Base-by-base conservation (phyloP, 179 eudicot genomes). In the Amaranthus tricolor region DNA sequence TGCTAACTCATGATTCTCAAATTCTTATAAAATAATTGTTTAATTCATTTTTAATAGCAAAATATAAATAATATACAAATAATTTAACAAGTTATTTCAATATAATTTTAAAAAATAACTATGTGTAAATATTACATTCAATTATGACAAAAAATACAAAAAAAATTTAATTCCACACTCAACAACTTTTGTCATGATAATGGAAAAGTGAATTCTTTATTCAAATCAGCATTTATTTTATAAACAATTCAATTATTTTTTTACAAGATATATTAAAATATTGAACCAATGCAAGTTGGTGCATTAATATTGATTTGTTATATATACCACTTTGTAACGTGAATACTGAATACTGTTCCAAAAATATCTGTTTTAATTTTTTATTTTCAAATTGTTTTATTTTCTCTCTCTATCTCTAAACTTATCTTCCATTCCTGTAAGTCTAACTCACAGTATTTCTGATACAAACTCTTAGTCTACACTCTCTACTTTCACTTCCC, bases 381-480 rank as follows among this genome's bases (percentile, higher is more conserved):
- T 11, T 9, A 52, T 6, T 6, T 59, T 10, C 63, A 48, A 62
- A 52, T 58, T 65, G 6, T 43, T 47, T 70, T 43, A 19, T 12
- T 44, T 65, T 59, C 68, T 66, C 69, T 9, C 80, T 80, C 80
- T 68, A 65, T 55, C 49, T 40, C 67, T 63, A 14, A 24, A 19
- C 40, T 48, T 58, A 48, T 77, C 45, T 65, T 66, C 66, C 62
- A 75, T 64, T 66, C 73, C 69, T 52, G 40, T 31, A 31, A 31
- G 40, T 31, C 40, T 31, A 31, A 31, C 50, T 76, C 77, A 56
- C 87, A 84, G 83, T 65, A 66, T 76, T 85, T 82, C 85, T 84
- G 85, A 67, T 67, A 67, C 85, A 80, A 85, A 86, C 91, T 81
- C 83, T 64, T 63, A 84, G 77, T 88, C 77, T 77, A 68, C 83